Conservation (phyloP, 148 eudicot genomes). For the Silene conica region DNA sequence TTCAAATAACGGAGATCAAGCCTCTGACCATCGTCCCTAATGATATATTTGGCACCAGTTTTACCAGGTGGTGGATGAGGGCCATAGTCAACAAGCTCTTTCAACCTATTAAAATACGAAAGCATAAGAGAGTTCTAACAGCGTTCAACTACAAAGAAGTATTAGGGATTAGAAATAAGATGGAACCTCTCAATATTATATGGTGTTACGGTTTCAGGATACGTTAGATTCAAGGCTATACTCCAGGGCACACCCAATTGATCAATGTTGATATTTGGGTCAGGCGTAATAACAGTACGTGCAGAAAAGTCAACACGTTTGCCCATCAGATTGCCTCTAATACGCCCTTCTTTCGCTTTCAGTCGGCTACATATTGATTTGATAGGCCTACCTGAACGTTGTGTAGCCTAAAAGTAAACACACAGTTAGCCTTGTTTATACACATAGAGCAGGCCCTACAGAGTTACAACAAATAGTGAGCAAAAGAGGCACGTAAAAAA, state of each 20-base stretch:
- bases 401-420: constrained; percentile 66
- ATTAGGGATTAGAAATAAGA: neutral
- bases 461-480: neutral
- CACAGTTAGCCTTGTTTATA: neutral
- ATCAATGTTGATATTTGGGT: constrained; percentile 94
- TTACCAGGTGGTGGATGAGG: constrained; percentile 99
- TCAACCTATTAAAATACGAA: constrained; percentile 47
- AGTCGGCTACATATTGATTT: constrained; percentile 95
- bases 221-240: constrained; percentile 91
- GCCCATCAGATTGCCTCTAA: constrained; percentile 97
- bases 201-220: constrained; percentile 97
- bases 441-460: neutral
- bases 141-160: neutral
- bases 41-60: constrained; percentile 97
- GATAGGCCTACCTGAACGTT: constrained; percentile 93
- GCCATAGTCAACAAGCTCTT: constrained; percentile 98
- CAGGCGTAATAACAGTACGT: constrained; percentile 98
- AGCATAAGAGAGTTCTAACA: constrained; percentile 6
- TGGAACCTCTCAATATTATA: constrained; percentile 88
- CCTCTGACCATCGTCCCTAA: constrained; percentile 98
- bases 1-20: constrained; percentile 97
- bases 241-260: constrained; percentile 99
- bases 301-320: constrained; percentile 99
- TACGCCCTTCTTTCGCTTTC: constrained; percentile 96
- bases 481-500: neutral